These are phyloP conservation scores for Aspergillus oerlinghausenensis DNA, from an alignment of 2,329 filamentous ascomycete species.

Conservation along the genomic window DNA sequence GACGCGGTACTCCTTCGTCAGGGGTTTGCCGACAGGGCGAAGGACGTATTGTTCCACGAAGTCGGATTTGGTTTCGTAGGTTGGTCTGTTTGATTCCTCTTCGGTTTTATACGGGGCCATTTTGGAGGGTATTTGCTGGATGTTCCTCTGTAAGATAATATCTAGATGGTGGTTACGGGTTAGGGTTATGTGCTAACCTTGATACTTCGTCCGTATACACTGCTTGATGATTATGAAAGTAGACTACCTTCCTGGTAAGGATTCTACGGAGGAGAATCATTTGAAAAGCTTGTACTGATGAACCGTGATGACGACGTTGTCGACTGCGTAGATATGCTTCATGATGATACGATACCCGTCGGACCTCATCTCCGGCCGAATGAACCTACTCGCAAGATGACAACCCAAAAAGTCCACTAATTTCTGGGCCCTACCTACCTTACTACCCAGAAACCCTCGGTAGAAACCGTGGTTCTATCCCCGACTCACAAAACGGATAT, in stretches of 20 bases:
- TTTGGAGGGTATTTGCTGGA: background rate
- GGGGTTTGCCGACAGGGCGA: slow-evolving; percentile 72
- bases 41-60: background rate
- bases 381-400: too few species aligned
- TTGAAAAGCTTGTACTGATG: background rate
- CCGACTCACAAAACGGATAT: background rate
- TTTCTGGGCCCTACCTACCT: too few species aligned
- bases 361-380: background rate
- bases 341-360: background rate
- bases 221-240: background rate
- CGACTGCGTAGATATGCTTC: background rate
- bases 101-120: background rate
- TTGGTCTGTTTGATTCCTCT: background rate
- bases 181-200: background rate
- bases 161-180: background rate
- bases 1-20: slow-evolving; percentile 86
- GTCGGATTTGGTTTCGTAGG: slow-evolving; percentile 54
- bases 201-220: too few species aligned
- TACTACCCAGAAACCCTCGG: too few species aligned
- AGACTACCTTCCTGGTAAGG: background rate
- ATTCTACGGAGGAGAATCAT: background rate
- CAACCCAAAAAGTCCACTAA: too few species aligned
- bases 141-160: background rate
- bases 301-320: background rate
- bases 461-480: background rate